Percentiles rank a stretch among this genome's conserved stretches.
phyloP scores from a whole-genome alignment of 164 flowering plant species.

The Sedum album region DNA sequence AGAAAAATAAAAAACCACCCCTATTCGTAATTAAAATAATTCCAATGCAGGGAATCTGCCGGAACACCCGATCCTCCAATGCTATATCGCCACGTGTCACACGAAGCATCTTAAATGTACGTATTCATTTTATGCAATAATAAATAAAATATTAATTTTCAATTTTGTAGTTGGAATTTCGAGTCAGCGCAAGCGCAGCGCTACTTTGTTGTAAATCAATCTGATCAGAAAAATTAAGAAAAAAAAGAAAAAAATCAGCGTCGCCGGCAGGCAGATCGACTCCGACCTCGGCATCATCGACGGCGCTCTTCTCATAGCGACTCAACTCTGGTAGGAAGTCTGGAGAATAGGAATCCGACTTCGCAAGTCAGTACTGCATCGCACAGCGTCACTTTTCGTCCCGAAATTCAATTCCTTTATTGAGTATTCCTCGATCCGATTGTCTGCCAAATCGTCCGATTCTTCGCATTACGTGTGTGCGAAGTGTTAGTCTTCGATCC shows the following conservation, averaged over 20 bases:
- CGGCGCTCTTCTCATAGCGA: neutral
- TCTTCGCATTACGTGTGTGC: neutral
- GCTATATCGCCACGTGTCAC: neutral
- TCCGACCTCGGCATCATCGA: slow-evolving; percentile 6
- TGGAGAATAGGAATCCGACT: neutral
- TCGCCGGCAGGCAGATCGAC: neutral
- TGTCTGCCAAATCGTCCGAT: neutral
- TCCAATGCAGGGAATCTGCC: neutral
- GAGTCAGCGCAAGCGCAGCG: neutral
- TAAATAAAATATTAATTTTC: neutral
- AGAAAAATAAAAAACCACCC: neutral
- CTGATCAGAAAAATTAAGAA: neutral
- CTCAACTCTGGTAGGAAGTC: neutral
- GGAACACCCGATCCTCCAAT: neutral
- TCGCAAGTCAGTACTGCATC: neutral
- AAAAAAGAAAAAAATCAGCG: neutral
- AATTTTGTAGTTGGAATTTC: neutral
- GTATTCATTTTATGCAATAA: no score
- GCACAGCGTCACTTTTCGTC: neutral
- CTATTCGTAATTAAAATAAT: neutral
- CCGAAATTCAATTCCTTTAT: neutral
- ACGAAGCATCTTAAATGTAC: no score
- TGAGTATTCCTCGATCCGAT: neutral
- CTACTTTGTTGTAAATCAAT: neutral
- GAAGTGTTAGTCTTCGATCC: neutral